Conservation (phyloP, 495 filamentous ascomycete species). For the Darksidea phi region DNA sequence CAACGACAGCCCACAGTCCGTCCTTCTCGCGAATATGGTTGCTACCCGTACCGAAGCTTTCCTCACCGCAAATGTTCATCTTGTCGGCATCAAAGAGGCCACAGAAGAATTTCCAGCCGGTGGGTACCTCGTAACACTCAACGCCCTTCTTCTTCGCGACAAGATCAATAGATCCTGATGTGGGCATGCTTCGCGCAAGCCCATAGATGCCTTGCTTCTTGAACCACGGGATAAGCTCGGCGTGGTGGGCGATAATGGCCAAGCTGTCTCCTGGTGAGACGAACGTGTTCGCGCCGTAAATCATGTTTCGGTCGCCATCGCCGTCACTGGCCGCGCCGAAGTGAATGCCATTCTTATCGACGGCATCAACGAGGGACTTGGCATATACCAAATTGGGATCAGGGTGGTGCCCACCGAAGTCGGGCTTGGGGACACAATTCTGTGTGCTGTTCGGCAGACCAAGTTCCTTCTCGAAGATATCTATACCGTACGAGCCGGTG, state of each 20-base stretch:
- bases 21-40: slow-evolving; percentile 99
- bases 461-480: slow-evolving; percentile 92
- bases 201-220: slow-evolving; percentile 94
- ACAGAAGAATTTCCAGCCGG: slow-evolving; percentile 99
- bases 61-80: slow-evolving; percentile 97
- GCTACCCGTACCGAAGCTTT: slow-evolving; percentile 97
- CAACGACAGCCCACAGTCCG: slow-evolving; percentile 93
- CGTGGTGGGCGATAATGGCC: slow-evolving; percentile 96
- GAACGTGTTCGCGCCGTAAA: slow-evolving; percentile 94
- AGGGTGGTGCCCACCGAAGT: slow-evolving; percentile 96
- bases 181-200: slow-evolving; percentile 95
- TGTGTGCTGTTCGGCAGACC: slow-evolving; percentile 80
- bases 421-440: slow-evolving; percentile 87
- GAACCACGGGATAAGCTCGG: slow-evolving; percentile 94
- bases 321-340: slow-evolving; percentile 96
- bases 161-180: slow-evolving; percentile 88
- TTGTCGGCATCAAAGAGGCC: slow-evolving; percentile 95
- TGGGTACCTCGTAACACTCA: slow-evolving; percentile 93
- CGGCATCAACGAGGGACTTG: slow-evolving; percentile 87
- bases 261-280: slow-evolving; percentile 96
- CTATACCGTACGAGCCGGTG: slow-evolving; percentile 89
- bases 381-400: slow-evolving; percentile 99
- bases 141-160: slow-evolving; percentile 93
- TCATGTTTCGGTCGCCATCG: slow-evolving; percentile 99
- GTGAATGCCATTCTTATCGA: slow-evolving; percentile 86